Base-by-base conservation (phyloP, 1,139 yeast genomes). In the Suhomyces guaymorum region DNA sequence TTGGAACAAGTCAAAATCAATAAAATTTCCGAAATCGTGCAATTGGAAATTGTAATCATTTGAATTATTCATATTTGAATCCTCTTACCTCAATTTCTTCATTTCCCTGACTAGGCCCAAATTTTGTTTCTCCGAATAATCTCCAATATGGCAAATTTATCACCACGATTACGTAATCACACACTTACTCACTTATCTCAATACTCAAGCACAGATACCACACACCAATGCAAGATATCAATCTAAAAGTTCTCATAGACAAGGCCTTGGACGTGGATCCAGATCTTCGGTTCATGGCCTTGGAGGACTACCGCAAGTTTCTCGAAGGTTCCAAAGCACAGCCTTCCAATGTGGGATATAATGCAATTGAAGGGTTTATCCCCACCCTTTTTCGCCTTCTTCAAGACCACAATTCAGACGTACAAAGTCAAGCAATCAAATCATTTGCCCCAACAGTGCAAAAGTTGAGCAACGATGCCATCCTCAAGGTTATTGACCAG, bases 201-300 rank as follows among this genome's bases (percentile, higher is more conserved):
- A 17, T 6, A 6, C 7, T 5, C 19, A 5, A 17, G 7, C 8
- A 8, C 8, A 17, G 8, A n/a, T n/a, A 17, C 5, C 19, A 17
- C 16, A 19, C 16, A n/a, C 16, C 30, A 13, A 53, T 53, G 57
- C 44, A 48, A 28, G 49, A 43, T 12, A 39, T 50, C 46, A 53
- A 50, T 37, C 38, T 54, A 27, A 40, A 44, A 24, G 30, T 55
- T 12, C 51, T 70, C 34, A 60, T 54, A 38, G 80, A 80, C 46
- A 70, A 70, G 48, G 77, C 81, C 14, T 64, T 66, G 33, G 85
- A 80, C 47, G 82, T 82, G 15, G 96, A 88, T 51, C 85, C 94
- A 3, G 96, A 88, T 54, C 67, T 84, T 47, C 70, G 96, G 52
- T 87, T 81, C 59, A 88, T 88, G 96, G 95, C 92, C 3, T 66